A percentile compares a stretch with the other conserved stretches of the same genome.
Conservation (phyloP, 345 rosid species). For the Brassica nigra region DNA sequence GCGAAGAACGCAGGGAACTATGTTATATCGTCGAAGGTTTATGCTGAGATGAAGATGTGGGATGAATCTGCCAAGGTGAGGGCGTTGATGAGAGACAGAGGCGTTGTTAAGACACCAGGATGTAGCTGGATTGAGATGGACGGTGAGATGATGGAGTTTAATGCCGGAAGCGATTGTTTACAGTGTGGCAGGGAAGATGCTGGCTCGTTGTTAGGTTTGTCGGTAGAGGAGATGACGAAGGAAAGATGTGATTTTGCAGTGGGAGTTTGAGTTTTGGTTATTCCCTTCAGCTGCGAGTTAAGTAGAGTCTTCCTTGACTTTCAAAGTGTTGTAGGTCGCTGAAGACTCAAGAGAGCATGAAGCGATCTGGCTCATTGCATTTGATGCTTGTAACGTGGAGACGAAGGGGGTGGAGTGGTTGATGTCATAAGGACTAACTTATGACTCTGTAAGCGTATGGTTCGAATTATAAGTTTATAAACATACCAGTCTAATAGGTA, state of each 20-base stretch:
- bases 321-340: neutral
- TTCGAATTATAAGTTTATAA: no score
- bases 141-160: conserved; percentile 61
- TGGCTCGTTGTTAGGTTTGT: conserved; percentile 43
- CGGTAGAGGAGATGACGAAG: conserved; percentile 67
- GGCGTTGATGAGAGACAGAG: conserved; percentile 65
- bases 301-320: neutral
- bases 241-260: conserved; percentile 47
- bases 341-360: neutral
- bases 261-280: neutral
- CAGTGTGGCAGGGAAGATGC: conserved; percentile 37
- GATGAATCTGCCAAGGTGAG: conserved; percentile 75
- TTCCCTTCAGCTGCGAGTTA: neutral
- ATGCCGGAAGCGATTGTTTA: conserved; percentile 53
- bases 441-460: neutral
- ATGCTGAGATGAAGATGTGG: conserved; percentile 71
- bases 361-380: neutral
- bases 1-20: conserved; percentile 81
- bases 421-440: neutral
- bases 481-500: no score
- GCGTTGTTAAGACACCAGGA: conserved; percentile 80
- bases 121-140: conserved; percentile 88
- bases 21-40: conserved; percentile 73
- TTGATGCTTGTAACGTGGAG: neutral
- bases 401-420: neutral